phyloP scores from a whole-genome alignment of 2,329 filamentous ascomycete genomes.

The Balansia obtecta region DNA sequence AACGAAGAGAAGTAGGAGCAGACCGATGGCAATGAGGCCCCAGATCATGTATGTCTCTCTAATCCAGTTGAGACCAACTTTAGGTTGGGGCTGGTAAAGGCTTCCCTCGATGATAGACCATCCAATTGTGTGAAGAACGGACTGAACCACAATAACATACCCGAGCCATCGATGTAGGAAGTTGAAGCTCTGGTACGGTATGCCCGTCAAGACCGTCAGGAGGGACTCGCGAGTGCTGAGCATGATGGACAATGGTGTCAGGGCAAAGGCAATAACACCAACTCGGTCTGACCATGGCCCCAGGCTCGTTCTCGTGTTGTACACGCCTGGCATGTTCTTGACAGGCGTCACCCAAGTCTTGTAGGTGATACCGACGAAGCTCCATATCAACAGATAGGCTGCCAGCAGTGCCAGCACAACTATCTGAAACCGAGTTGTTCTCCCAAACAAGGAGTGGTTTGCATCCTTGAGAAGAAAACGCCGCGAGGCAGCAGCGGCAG shows the following conservation, averaged over 20 bases:
- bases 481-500: conserved; percentile 24
- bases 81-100: conserved; percentile 62
- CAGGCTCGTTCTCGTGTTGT: conserved; percentile 53
- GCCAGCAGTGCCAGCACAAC: conserved; percentile 43
- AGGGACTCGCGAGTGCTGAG: conserved; percentile 59
- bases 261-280: conserved; percentile 58
- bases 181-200: conserved; percentile 67
- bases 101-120: conserved; percentile 56
- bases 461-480: conserved; percentile 50
- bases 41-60: conserved; percentile 57
- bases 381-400: conserved; percentile 54
- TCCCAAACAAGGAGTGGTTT: conserved; percentile 46
- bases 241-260: conserved; percentile 58
- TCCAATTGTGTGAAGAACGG: conserved; percentile 54
- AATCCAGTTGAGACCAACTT: conserved; percentile 43
- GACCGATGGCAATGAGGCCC: conserved; percentile 55
- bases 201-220: conserved; percentile 55
- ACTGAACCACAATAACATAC: conserved; percentile 58
- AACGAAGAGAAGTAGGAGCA: conserved; percentile 48
- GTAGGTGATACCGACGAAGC: conserved; percentile 57
- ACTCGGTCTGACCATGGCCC: conserved; percentile 59
- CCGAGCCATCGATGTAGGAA: conserved; percentile 69
- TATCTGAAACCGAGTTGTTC: conserved; percentile 56
- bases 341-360: conserved; percentile 59
- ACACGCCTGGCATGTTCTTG: conserved; percentile 36